Evolutionary conservation across 345 rosid species (phyloP).

Genomic region (Lumnitzera racemosa): DNA sequence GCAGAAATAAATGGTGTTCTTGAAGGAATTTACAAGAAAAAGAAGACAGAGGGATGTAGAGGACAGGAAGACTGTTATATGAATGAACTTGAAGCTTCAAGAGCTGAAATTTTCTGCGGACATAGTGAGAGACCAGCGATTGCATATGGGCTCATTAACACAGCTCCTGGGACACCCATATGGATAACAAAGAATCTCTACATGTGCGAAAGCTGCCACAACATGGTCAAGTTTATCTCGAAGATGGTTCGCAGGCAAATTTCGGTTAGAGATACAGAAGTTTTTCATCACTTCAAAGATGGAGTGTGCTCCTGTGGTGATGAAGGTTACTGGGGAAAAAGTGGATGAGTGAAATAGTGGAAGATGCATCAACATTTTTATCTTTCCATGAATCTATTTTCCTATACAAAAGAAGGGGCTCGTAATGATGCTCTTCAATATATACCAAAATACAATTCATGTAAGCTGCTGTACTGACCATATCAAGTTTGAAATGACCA

Average conservation of each 20-base stretch:
- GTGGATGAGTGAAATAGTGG: constrained; percentile 1
- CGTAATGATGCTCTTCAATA: no score
- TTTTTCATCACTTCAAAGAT: constrained; percentile 69
- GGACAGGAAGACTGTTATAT: constrained; percentile 24
- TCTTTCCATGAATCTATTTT: no score
- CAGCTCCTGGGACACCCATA: constrained; percentile 63
- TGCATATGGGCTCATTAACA: constrained; percentile 63
- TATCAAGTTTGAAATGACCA: no score
- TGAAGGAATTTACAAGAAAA: constrained; percentile 54
- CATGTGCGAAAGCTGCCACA: constrained; percentile 68
- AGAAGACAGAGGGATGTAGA: constrained; percentile 30
- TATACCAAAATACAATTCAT: no score
- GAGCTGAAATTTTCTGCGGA: constrained; percentile 70
- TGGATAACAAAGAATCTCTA: constrained; percentile 77
- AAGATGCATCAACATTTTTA: background rate
- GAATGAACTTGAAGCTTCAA: constrained; percentile 47
- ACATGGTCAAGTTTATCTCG: constrained; percentile 56
- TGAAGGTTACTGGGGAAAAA: constrained; percentile 34
- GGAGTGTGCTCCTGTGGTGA: constrained; percentile 79
- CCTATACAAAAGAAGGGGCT: no score
- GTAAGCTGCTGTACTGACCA: no score
- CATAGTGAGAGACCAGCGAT: constrained; percentile 81
- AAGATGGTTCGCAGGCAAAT: constrained; percentile 66
- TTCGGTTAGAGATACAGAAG: constrained; percentile 69
- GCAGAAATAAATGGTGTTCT: constrained; percentile 50